These are phyloP conservation scores for Allium sativum DNA, from an alignment of 106 monocot genomes.

Conservation along the genomic window DNA sequence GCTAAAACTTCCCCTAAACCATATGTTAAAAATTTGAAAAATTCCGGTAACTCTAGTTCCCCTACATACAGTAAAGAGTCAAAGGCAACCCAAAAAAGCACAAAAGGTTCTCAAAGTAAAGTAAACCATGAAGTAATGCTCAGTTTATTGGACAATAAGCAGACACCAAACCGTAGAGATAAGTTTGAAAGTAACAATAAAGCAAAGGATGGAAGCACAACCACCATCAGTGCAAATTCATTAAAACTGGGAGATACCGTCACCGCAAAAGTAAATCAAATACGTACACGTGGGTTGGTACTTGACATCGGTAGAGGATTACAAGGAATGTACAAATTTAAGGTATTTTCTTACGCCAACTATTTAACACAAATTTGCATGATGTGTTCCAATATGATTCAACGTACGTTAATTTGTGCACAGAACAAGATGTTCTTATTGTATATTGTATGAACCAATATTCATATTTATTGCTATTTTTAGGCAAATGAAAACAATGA, in stretches of 20 bases:
- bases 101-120: neutral
- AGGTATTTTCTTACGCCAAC: conserved; percentile 30
- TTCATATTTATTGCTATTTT: conserved; percentile 3
- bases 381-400: too few relatives aligned
- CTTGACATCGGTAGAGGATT: conserved; percentile 68
- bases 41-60: conserved; percentile 1
- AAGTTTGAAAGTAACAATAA: conserved; percentile 7
- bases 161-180: neutral
- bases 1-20: conserved; percentile 45
- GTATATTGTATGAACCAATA: too few relatives aligned
- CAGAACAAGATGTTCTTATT: too few relatives aligned
- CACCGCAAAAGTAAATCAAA: conserved; percentile 59
- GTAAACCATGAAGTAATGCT: neutral
- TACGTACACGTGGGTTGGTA: conserved; percentile 68
- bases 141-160: neutral
- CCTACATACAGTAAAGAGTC: conserved; percentile 4
- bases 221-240: conserved; percentile 7
- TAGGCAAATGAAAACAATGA: conserved; percentile 31
- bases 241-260: conserved; percentile 67
- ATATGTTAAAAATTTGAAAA: conserved; percentile 15
- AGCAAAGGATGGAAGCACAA: neutral
- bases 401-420: too few relatives aligned
- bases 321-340: conserved; percentile 90
- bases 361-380: neutral
- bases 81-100: conserved; percentile 1